These are phyloP conservation scores for Boechera retrofracta DNA, from an alignment of 345 rosid genomes.

Conservation along the genomic window DNA sequence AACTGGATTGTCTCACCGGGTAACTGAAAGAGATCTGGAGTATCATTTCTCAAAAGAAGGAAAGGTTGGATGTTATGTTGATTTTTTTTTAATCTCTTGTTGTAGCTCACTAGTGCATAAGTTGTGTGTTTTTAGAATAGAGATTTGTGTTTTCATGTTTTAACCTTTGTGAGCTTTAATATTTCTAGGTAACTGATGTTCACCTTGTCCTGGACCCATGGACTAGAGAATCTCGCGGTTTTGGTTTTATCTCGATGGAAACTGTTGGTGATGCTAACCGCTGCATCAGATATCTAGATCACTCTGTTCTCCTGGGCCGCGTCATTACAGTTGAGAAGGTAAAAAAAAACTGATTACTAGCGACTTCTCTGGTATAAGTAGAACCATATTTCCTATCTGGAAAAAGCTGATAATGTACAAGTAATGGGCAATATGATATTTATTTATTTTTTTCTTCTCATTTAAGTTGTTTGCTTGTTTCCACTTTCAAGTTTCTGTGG, in stretches of 20 bases:
- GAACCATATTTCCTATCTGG: neutral
- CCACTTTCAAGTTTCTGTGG: slow-evolving; percentile 76
- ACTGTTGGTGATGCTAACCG: slow-evolving; percentile 68
- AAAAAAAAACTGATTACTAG: slow-evolving; percentile 17
- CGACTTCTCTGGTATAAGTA: too few species aligned
- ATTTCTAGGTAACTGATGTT: slow-evolving; percentile 74
- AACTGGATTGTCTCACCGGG: slow-evolving; percentile 82
- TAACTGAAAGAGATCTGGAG: slow-evolving; percentile 78
- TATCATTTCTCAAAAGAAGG: slow-evolving; percentile 78
- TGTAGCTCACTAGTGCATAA: neutral
- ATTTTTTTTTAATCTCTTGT: neutral
- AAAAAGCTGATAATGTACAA: slow-evolving; percentile 8
- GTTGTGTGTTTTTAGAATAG: neutral
- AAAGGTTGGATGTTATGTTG: slow-evolving; percentile 50
- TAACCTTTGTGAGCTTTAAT: slow-evolving; percentile 4
- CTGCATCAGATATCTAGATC: slow-evolving; percentile 76
- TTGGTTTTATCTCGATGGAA: slow-evolving; percentile 91
- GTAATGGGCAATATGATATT: neutral
- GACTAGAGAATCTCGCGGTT: slow-evolving; percentile 95
- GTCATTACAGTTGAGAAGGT: slow-evolving; percentile 95
- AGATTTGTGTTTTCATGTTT: neutral
- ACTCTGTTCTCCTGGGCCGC: slow-evolving; percentile 79
- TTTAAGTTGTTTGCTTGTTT: slow-evolving; percentile 74
- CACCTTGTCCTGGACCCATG: slow-evolving; percentile 93
- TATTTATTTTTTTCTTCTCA: neutral